Evolutionary conservation across 2,329 filamentous ascomycete genomes (phyloP).

Genomic region (Aspergillus sclerotialis): DNA sequence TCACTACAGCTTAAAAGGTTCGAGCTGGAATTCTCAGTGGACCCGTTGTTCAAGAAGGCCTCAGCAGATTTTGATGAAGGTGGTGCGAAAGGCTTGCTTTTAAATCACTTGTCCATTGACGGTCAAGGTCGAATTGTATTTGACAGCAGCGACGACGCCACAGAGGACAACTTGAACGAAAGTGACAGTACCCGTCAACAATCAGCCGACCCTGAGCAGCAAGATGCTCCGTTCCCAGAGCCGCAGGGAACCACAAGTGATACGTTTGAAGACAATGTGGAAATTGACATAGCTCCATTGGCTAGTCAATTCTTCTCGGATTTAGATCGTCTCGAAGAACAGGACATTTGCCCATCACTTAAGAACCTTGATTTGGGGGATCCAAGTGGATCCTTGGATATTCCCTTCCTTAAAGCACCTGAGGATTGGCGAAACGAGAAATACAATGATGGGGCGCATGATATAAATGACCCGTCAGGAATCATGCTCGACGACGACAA

Average conservation of each 20-base stretch:
- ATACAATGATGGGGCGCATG: constrained; percentile 46
- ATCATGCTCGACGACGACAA: constrained; percentile 84
- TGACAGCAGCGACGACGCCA: constrained; percentile 86
- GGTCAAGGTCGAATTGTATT: constrained; percentile 89
- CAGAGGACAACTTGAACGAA: constrained; percentile 44
- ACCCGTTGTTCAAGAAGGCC: constrained; percentile 98
- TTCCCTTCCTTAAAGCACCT: constrained; percentile 82
- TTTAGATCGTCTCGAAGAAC: constrained; percentile 65
- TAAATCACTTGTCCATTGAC: constrained; percentile 97
- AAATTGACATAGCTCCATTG: constrained; percentile 71
- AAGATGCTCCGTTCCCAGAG: constrained; percentile 18
- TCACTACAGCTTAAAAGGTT: constrained; percentile 93
- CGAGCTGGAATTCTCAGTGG: constrained; percentile 91
- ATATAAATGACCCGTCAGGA: constrained; percentile 63
- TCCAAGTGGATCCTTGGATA: constrained; percentile 73
- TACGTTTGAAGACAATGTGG: constrained; percentile 48
- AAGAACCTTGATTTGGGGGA: constrained; percentile 91
- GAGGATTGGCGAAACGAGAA: constrained; percentile 76
- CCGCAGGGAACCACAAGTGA: constrained; percentile 28
- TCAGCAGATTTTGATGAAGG: constrained; percentile 98
- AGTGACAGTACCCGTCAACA: constrained; percentile 29
- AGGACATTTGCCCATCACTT: constrained; percentile 90
- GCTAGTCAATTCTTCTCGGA: constrained; percentile 81
- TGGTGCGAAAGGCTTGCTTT: constrained; percentile 84
- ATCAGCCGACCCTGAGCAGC: constrained; percentile 39